These are phyloP conservation scores for Planoprotostelium fungivorum DNA, from an alignment of 78 protist genomes.

Conservation along the genomic window DNA sequence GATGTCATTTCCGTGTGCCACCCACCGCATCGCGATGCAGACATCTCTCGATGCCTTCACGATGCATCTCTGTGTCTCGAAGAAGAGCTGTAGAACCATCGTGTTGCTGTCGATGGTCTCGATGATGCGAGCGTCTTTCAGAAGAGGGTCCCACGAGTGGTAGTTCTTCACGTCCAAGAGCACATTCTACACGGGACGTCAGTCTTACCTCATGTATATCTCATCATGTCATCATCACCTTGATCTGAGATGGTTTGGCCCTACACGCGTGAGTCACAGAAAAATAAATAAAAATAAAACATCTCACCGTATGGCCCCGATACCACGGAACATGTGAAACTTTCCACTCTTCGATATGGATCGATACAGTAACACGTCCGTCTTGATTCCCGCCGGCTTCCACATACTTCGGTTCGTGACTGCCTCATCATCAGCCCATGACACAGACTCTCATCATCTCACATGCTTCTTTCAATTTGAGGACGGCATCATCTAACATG, in stretches of 20 bases:
- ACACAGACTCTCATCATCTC: background rate
- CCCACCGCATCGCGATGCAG: background rate
- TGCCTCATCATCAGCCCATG: background rate
- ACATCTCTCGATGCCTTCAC: background rate
- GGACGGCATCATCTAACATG: background rate
- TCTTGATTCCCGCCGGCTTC: background rate
- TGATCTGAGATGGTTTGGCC: background rate
- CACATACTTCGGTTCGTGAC: background rate
- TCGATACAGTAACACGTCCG: background rate
- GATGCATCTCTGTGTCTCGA: background rate
- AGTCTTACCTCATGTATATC: background rate
- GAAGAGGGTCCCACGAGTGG: background rate
- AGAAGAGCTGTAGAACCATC: background rate
- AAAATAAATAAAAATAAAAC: too few relatives aligned
- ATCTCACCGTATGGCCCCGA: background rate
- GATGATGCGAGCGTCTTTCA: background rate
- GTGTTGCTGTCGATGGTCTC: background rate
- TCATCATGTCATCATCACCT: background rate
- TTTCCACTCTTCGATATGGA: background rate
- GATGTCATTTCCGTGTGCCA: background rate
- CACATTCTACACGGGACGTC: background rate
- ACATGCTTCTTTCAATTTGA: background rate
- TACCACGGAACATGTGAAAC: background rate
- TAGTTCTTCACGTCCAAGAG: background rate
- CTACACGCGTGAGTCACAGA: too few relatives aligned